Evolutionary conservation across 106 monocot genomes (phyloP).

Genomic region (Amphibolis antarctica): DNA sequence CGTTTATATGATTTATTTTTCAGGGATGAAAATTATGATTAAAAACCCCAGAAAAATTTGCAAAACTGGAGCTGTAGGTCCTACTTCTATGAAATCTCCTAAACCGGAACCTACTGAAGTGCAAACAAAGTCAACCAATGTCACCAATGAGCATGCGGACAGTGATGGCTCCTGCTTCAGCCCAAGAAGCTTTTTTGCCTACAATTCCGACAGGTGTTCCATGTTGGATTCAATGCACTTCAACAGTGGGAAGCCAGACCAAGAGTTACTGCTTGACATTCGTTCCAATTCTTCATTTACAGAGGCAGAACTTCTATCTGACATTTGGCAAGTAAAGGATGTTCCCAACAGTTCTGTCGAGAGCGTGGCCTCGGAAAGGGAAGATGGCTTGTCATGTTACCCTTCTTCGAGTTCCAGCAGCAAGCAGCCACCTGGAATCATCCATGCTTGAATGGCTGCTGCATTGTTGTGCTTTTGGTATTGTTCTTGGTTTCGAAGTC

Average conservation of each 20-base stretch:
- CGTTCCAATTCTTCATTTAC: slow-evolving; percentile 44
- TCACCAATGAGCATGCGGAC: slow-evolving; percentile 19
- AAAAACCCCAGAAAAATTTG: slow-evolving; percentile 5
- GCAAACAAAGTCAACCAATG: not conserved
- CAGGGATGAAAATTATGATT: not conserved
- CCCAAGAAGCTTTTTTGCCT: slow-evolving; percentile 17
- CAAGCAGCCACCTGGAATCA: slow-evolving; percentile 9
- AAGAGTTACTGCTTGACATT: slow-evolving; percentile 50
- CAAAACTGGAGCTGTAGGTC: not conserved
- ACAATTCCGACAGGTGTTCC: slow-evolving; percentile 20
- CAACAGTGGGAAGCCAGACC: slow-evolving; percentile 34
- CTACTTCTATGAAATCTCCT: not conserved
- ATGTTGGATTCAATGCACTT: slow-evolving; percentile 18
- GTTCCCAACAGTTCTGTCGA: slow-evolving; percentile 6
- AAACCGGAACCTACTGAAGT: not conserved
- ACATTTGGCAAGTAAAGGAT: slow-evolving; percentile 25
- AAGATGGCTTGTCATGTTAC: slow-evolving; percentile 10
- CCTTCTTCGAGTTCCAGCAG: slow-evolving; percentile 21
- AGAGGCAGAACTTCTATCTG: slow-evolving; percentile 60
- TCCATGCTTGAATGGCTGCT: not conserved
- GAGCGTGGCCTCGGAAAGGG: slow-evolving; percentile 24
- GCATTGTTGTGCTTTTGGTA: not conserved
- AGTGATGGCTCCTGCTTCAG: slow-evolving; percentile 33
- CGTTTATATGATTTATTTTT: not conserved
- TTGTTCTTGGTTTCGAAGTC: not conserved